Conservation (phyloP, 225 moss, liverwort and hornwort species). For the Marchantia paleacea region DNA sequence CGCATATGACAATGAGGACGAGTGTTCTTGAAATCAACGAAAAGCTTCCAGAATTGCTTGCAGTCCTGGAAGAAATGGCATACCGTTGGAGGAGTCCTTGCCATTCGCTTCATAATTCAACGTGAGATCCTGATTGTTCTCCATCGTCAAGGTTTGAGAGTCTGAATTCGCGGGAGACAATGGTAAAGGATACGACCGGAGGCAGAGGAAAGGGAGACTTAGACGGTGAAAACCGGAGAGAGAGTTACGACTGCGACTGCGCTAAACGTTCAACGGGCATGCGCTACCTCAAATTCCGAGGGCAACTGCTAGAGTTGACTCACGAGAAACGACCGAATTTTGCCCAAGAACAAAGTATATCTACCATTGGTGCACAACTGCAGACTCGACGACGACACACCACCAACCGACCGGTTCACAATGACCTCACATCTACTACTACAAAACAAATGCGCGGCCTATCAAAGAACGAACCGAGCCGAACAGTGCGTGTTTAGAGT, state of each 20-base stretch:
- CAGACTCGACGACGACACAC: neutral
- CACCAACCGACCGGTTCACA: neutral
- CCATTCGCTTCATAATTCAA: neutral
- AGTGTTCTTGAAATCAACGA: neutral
- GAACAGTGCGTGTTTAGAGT: neutral
- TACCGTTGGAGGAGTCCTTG: conserved; percentile 6
- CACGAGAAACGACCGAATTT: neutral
- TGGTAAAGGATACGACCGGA: too few species aligned
- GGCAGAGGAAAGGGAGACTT: too few species aligned
- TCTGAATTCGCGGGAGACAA: neutral
- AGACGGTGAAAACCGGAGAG: too few species aligned
- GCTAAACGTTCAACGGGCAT: neutral
- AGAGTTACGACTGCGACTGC: neutral
- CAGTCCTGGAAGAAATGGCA: neutral
- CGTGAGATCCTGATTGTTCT: conserved; percentile 8
- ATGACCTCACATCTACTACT: conserved; percentile 2
- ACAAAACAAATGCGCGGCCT: neutral
- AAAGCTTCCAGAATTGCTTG: too few species aligned
- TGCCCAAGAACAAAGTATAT: neutral
- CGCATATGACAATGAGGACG: neutral
- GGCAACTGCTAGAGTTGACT: neutral
- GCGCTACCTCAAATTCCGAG: neutral
- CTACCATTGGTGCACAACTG: conserved; percentile 5
- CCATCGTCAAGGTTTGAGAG: neutral
- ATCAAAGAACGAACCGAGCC: neutral